Base-by-base conservation (phyloP, 164 flowering plant genomes). In the Hamamelis virginiana region DNA sequence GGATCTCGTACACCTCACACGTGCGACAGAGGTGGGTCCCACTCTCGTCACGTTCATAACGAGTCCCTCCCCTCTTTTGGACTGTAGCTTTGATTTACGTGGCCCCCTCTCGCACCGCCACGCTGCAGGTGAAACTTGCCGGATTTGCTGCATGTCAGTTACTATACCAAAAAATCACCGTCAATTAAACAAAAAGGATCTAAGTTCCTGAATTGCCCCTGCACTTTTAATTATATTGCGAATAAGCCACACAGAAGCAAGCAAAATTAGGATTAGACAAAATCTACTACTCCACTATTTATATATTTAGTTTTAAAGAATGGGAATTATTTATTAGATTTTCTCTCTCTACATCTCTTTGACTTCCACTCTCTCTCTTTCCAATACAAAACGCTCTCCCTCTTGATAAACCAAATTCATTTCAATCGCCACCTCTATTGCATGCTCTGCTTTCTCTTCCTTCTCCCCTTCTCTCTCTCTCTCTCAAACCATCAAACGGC, bases 351-450 rank as follows among this genome's bases (percentile, higher is more conserved):
- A 41, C 8, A 33, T 26, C 23, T 48, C 14, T 52, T 66, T 66
- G 66, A 51, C 65, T 59, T 59, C 38, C 50, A n/a, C 52, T 61
- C 59, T 22, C 59, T 22, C 59, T 13, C 6, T 55, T 11, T 55
- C 59, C 22, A 55, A 22, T 55, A 55, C 22, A 55, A 33, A 33
- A 33, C 41, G 41, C 41, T 33, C 41, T 33, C 41, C n/a, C n/a
- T n/a, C n/a, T n/a, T 33, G 6, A 33, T 33, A 33, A 55, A 26
- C 59, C 59, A 55, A 55, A 55, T 62, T 50, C 53, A 18, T 26
- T 21, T 52, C 19, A 38, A 52, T 26, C 61, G 16, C 71, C 75
- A 72, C 71, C 72, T 77, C 69, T 48, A 58, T 73, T 74, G 74
- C 78, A 74, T 71, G 77, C 73, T 74, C 57, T 64, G 47, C 45